Percentiles rank a stretch among this genome's conserved stretches.
These are phyloP conservation scores for Ceriops decandra DNA, from an alignment of 345 rosid genomes.

Conservation along the genomic window DNA sequence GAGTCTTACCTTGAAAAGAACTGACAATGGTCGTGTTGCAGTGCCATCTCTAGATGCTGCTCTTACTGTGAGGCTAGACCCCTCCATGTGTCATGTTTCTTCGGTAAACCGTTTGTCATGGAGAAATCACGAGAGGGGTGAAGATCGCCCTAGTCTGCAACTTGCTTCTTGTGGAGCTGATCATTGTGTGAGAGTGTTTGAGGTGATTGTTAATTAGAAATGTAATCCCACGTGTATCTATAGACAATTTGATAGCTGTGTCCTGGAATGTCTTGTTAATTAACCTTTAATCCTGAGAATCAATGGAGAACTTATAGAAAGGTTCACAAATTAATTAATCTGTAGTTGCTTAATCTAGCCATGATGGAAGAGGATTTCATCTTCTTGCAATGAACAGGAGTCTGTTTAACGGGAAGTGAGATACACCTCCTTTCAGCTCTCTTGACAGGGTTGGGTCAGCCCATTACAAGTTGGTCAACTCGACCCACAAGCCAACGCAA, in stretches of 20 bases:
- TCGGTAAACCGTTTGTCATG: conserved; percentile 72
- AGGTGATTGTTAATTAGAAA: conserved; percentile 29
- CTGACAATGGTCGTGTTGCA: conserved; percentile 18
- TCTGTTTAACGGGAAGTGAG: no score
- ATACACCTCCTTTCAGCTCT: no score
- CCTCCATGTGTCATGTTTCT: conserved; percentile 72
- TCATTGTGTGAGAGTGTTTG: conserved; percentile 74
- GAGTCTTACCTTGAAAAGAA: conserved; percentile 35
- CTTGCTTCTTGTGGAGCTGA: conserved; percentile 89
- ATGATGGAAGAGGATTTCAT: no score
- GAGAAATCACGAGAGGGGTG: conserved; percentile 42
- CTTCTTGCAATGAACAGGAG: no score
- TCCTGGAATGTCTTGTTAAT: background rate
- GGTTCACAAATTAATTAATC: no score
- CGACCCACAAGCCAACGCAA: no score
- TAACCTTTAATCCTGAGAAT: no score
- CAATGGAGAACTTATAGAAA: no score
- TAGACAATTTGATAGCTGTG: conserved; percentile 1
- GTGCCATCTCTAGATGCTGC: conserved; percentile 31
- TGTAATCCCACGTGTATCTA: background rate
- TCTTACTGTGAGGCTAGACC: conserved; percentile 41
- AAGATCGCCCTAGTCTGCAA: conserved; percentile 29
- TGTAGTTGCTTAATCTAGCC: no score
- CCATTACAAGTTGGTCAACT: no score
- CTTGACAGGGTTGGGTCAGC: no score